These are phyloP conservation scores for Leishmania mexicana DNA, from an alignment of 208 protist species.

Conservation along the genomic window DNA sequence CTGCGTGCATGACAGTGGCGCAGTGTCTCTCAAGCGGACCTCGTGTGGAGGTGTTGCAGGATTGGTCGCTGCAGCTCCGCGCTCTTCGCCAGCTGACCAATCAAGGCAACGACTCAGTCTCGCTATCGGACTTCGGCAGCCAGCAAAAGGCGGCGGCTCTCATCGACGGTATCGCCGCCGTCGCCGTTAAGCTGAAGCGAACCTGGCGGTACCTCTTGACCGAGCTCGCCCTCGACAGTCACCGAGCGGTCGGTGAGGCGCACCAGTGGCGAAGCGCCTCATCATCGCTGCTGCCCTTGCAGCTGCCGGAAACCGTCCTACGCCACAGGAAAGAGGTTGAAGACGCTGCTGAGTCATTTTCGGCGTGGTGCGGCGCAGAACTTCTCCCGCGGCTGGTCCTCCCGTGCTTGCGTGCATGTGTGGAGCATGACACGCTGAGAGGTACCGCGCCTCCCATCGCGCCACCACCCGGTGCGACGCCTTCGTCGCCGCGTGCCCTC, in stretches of 20 bases:
- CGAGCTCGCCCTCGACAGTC: constrained; percentile 37
- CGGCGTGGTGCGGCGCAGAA: constrained; percentile 11
- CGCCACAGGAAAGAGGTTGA: constrained; percentile 2
- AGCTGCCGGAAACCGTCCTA: background rate
- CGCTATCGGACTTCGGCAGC: background rate
- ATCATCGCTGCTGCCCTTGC: background rate
- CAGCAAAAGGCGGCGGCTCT: constrained; percentile 13
- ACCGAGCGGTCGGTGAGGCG: background rate
- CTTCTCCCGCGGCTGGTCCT: constrained; percentile 8
- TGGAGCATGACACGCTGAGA: background rate
- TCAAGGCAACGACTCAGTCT: background rate
- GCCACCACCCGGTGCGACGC: background rate
- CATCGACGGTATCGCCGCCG: constrained; percentile 45
- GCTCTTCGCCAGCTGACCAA: constrained; percentile 19
- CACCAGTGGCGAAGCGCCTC: background rate
- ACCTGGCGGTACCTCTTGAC: constrained; percentile 55
- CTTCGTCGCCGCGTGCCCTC: background rate
- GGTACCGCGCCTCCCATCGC: background rate
- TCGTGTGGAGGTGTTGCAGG: constrained; percentile 51
- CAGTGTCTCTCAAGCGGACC: constrained; percentile 68
- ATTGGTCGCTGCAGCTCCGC: constrained; percentile 45
- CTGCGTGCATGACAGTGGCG: constrained; percentile 33
- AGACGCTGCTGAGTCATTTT: constrained; percentile 14
- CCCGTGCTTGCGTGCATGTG: constrained; percentile 14
- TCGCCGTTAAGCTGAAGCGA: constrained; percentile 65